Conservation (phyloP, 768 basidiomycete genomes). For the Suillus placidus region DNA sequence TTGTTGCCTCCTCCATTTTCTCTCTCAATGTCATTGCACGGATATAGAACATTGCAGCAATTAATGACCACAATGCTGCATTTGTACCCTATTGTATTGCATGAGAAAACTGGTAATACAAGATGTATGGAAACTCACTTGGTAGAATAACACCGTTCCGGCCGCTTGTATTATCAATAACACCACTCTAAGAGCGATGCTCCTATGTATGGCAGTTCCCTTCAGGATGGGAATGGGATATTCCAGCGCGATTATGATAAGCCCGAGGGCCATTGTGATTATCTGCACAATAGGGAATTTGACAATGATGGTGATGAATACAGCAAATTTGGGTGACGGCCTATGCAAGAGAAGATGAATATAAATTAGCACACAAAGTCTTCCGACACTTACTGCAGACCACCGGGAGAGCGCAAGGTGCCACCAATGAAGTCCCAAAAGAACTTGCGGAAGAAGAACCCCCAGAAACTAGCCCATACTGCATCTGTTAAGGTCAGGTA, state of each 20-base stretch:
- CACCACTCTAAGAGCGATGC: conserved; percentile 61
- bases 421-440: conserved; percentile 96
- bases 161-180: conserved; percentile 66
- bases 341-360: conserved; percentile 35
- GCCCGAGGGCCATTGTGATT: conserved; percentile 60
- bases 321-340: conserved; percentile 56
- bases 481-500: conserved; percentile 51
- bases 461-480: conserved; percentile 82
- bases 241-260: conserved; percentile 68
- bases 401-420: conserved; percentile 75
- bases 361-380: background rate
- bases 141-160: conserved; percentile 72
- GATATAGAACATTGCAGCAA: conserved; percentile 68
- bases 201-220: conserved; percentile 62
- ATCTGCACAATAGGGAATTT: conserved; percentile 76
- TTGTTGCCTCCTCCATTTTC: conserved; percentile 64
- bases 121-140: conserved; percentile 47
- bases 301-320: conserved; percentile 79
- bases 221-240: conserved; percentile 66
- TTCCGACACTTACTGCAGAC: conserved; percentile 62
- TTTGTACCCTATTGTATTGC: conserved; percentile 68
- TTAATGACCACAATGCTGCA: conserved; percentile 76
- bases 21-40: conserved; percentile 72
- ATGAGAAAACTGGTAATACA: background rate
- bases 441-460: conserved; percentile 86